phyloP scores from a whole-genome alignment of 805 yeast species.

The Kodamaea jinghongensis region DNA sequence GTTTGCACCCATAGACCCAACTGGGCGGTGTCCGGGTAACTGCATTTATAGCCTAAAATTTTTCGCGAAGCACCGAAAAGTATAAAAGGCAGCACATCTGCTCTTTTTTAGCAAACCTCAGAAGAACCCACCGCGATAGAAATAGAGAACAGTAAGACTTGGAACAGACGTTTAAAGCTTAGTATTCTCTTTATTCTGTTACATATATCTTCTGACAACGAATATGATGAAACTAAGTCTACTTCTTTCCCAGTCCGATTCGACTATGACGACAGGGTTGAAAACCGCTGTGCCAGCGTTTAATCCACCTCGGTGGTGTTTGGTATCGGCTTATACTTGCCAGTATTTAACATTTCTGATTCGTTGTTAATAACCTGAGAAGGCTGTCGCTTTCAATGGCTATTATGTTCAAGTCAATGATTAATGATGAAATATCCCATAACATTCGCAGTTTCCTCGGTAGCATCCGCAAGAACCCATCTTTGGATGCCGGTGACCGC shows the following conservation, averaged over 20 bases:
- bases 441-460: slow-evolving; percentile 97
- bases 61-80: slow-evolving; percentile 3
- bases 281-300: slow-evolving; percentile 42
- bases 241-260: slow-evolving; percentile 90
- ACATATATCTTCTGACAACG: slow-evolving; percentile 12
- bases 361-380: slow-evolving; percentile 19
- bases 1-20: slow-evolving; percentile 1
- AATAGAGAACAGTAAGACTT: background rate
- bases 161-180: slow-evolving; percentile 5
- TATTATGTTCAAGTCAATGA: slow-evolving; percentile 8
- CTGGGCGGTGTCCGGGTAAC: slow-evolving; percentile 8
- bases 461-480: slow-evolving; percentile 85
- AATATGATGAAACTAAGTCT: slow-evolving; percentile 51
- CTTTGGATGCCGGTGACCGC: slow-evolving; percentile 86
- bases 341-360: slow-evolving; percentile 73
- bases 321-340: slow-evolving; percentile 74
- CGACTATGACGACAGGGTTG: slow-evolving; percentile 93
- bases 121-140: background rate
- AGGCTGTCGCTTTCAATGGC: slow-evolving; percentile 10
- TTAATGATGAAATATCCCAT: slow-evolving; percentile 73
- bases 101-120: background rate
- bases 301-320: slow-evolving; percentile 37
- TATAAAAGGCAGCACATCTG: slow-evolving; percentile 5
- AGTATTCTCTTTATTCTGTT: slow-evolving; percentile 5
- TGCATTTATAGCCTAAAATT: slow-evolving; percentile 5